Conservation (phyloP, 805 yeast species). For the Candida sphagnicola region DNA sequence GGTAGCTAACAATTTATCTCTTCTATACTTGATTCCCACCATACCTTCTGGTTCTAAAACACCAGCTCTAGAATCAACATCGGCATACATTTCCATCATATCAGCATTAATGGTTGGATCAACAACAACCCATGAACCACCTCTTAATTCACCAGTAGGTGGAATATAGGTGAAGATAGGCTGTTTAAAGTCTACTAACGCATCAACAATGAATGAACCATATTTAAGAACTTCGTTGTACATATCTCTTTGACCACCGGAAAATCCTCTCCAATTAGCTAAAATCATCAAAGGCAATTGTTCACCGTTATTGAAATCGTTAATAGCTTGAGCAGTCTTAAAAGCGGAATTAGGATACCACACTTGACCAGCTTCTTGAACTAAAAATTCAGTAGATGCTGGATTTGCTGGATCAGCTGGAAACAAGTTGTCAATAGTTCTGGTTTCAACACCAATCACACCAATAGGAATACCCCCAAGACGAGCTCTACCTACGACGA, state of each 20-base stretch:
- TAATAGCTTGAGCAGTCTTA: slow-evolving; percentile 98
- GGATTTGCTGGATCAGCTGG: slow-evolving; percentile 99
- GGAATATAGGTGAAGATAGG: slow-evolving; percentile 97
- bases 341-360: slow-evolving; percentile 99
- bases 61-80: slow-evolving; percentile 93
- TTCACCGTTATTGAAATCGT: slow-evolving; percentile 97
- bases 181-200: slow-evolving; percentile 91
- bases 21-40: slow-evolving; percentile 97
- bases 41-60: slow-evolving; percentile 98
- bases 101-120: slow-evolving; percentile 96
- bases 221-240: slow-evolving; percentile 96
- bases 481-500: slow-evolving; percentile 97
- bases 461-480: slow-evolving; percentile 99
- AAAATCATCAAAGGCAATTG: slow-evolving; percentile 94
- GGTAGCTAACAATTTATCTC: slow-evolving; percentile 84
- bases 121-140: slow-evolving; percentile 99
- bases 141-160: slow-evolving; percentile 97
- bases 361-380: slow-evolving; percentile 98
- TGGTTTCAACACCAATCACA: slow-evolving; percentile 93
- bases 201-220: slow-evolving; percentile 96
- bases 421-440: slow-evolving; percentile 78
- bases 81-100: slow-evolving; percentile 99
- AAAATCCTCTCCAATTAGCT: slow-evolving; percentile 99
- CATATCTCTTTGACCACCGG: slow-evolving; percentile 99
- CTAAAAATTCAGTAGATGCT: slow-evolving; percentile 78